phyloP scores from a whole-genome alignment of 208 protist genomes.

The Borovskyia barvae region DNA sequence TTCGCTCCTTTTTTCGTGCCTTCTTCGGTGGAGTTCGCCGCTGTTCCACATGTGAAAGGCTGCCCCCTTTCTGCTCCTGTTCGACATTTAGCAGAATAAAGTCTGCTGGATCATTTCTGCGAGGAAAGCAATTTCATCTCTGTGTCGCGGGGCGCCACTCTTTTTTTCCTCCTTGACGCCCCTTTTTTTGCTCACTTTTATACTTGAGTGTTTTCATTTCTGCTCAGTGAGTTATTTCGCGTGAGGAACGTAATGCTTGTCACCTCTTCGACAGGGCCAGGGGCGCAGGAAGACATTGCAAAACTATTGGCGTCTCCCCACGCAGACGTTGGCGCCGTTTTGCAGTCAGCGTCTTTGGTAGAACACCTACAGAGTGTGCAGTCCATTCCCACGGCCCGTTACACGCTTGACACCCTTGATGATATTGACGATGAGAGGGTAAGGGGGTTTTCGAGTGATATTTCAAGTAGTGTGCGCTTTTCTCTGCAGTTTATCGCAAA shows the following conservation, averaged over 20 bases:
- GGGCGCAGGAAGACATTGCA: conserved; percentile 13
- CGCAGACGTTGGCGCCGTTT: conserved; percentile 3
- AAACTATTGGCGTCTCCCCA: conserved; percentile 8
- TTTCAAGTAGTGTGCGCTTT: not conserved
- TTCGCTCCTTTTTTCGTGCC: not conserved
- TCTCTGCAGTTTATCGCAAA: conserved; percentile 14
- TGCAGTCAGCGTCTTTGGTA: conserved; percentile 7
- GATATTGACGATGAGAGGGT: not conserved
- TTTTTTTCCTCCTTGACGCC: too few species aligned
- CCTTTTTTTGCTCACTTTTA: too few species aligned
- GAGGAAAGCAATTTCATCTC: too few species aligned
- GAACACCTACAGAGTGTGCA: conserved; percentile 27
- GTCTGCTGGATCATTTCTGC: too few species aligned
- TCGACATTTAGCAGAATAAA: too few species aligned
- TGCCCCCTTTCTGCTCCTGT: too few species aligned
- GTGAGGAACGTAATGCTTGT: not conserved
- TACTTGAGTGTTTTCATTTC: too few species aligned
- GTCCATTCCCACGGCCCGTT: not conserved
- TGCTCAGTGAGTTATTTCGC: too few species aligned
- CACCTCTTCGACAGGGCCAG: not conserved
- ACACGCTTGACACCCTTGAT: not conserved
- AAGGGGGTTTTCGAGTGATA: not conserved
- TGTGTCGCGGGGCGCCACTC: too few species aligned
- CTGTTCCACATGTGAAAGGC: too few species aligned
- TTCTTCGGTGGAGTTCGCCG: too few species aligned